phyloP scores from a whole-genome alignment of 75 land plant species.

The Adiantum capillusveneris region DNA sequence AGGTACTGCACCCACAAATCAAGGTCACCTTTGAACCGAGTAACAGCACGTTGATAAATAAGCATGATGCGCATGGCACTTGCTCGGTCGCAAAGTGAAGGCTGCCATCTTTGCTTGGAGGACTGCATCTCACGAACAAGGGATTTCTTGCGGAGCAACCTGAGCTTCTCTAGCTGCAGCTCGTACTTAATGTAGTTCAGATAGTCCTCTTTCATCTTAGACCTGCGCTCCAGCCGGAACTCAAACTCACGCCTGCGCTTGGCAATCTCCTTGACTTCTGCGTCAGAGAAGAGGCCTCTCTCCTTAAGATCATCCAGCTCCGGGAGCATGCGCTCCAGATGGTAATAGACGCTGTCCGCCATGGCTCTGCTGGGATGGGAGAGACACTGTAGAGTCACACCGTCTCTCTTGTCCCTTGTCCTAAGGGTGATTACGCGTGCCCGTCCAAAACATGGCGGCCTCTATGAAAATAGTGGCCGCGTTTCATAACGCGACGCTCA shows the following conservation, averaged over 20 bases:
- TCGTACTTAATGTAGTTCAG: constrained; percentile 82
- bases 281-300: constrained; percentile 54
- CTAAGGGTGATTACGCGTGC: too few species aligned
- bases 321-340: constrained; percentile 80
- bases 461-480: too few species aligned
- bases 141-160: constrained; percentile 51
- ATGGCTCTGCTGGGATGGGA: too few species aligned
- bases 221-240: constrained; percentile 74
- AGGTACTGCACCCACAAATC: constrained; percentile 75
- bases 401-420: too few species aligned
- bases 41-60: constrained; percentile 54
- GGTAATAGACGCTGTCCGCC: constrained; percentile 92
- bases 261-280: constrained; percentile 69
- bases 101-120: constrained; percentile 30
- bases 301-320: constrained; percentile 87
- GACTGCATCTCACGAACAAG: constrained; percentile 18
- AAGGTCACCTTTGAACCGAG: constrained; percentile 66
- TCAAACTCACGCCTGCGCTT: constrained; percentile 73
- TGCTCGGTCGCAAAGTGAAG: constrained; percentile 56
- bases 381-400: too few species aligned
- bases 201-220: constrained; percentile 66
- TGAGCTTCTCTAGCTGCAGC: constrained; percentile 56
- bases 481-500: too few species aligned
- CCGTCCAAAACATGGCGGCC: too few species aligned
- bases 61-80: constrained; percentile 53